These are phyloP conservation scores for Claviceps monticola DNA, from an alignment of 2,329 filamentous ascomycete genomes.

Conservation along the genomic window DNA sequence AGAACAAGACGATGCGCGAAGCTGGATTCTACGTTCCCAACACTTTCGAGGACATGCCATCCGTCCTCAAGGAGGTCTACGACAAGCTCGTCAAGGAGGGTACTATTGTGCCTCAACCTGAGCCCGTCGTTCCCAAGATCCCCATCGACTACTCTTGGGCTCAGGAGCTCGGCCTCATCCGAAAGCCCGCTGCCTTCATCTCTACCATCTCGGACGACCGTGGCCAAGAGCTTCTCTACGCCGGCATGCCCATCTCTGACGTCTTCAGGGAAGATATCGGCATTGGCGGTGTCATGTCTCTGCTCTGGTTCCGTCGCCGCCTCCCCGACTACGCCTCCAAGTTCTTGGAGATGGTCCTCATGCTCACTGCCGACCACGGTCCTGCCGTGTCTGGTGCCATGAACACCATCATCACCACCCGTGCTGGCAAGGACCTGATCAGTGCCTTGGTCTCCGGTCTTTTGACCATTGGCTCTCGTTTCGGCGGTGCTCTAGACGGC, in stretches of 20 bases:
- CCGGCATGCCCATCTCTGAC: slow-evolving; percentile 99
- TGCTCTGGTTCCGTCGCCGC: slow-evolving; percentile 98
- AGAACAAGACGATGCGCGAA: slow-evolving; percentile 95
- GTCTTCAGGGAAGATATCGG: slow-evolving; percentile 98
- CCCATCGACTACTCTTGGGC: slow-evolving; percentile 99
- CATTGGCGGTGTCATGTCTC: slow-evolving; percentile 98
- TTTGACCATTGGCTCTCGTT: slow-evolving; percentile 92
- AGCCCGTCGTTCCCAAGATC: slow-evolving; percentile 95
- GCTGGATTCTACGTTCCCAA: slow-evolving; percentile 89
- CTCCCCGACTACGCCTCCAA: slow-evolving; percentile 93
- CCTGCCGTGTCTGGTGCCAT: slow-evolving; percentile 98
- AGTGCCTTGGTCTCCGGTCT: slow-evolving; percentile 91
- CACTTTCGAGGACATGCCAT: slow-evolving; percentile 91
- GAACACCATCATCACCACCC: slow-evolving; percentile 99
- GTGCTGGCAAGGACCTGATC: slow-evolving; percentile 98
- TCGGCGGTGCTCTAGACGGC: slow-evolving; percentile 95
- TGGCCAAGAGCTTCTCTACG: slow-evolving; percentile 97
- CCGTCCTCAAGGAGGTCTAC: slow-evolving; percentile 66
- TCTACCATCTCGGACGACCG: slow-evolving; percentile 99
- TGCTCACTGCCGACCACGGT: slow-evolving; percentile 98
- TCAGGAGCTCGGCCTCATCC: slow-evolving; percentile 96
- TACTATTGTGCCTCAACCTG: slow-evolving; percentile 70
- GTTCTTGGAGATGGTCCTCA: slow-evolving; percentile 99
- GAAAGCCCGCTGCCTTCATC: slow-evolving; percentile 99
- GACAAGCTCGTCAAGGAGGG: slow-evolving; percentile 74